Evolutionary conservation across 768 basidiomycete species (phyloP).

Genomic region (Amanita pseudoporphyria): DNA sequence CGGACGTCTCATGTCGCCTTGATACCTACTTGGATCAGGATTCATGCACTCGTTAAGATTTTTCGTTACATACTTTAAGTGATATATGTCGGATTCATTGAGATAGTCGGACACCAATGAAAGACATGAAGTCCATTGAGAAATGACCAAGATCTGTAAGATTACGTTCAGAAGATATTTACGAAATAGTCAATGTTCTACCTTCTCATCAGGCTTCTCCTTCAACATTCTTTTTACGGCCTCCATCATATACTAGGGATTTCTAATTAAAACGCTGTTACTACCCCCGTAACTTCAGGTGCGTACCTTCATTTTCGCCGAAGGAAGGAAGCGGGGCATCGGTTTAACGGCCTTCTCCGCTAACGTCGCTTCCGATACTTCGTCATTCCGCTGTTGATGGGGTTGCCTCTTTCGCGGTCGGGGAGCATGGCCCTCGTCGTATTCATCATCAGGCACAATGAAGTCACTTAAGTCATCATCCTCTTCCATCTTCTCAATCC

Average conservation of each 20-base stretch:
- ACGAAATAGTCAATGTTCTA: background rate
- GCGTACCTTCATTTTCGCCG: constrained; percentile 66
- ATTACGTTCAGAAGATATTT: constrained; percentile 25
- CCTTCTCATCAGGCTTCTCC: constrained; percentile 53
- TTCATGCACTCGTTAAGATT: background rate
- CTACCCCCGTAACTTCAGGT: background rate
- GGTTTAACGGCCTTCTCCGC: constrained; percentile 26
- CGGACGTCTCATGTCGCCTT: constrained; percentile 46
- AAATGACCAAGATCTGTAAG: constrained; percentile 58
- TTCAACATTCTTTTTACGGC: constrained; percentile 33
- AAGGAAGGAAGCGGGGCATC: constrained; percentile 51
- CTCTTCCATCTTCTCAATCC: constrained; percentile 23
- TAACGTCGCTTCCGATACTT: constrained; percentile 35
- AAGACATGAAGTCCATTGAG: constrained; percentile 63
- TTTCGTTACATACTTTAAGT: constrained; percentile 38
- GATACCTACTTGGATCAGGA: constrained; percentile 30
- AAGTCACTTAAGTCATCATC: constrained; percentile 13
- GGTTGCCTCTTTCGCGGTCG: constrained; percentile 10
- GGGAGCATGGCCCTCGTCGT: constrained; percentile 13
- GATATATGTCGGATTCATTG: constrained; percentile 35
- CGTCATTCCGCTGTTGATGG: constrained; percentile 44
- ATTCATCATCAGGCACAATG: constrained; percentile 14
- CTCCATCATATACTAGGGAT: constrained; percentile 48
- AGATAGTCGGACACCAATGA: constrained; percentile 56
- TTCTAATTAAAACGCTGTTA: background rate